Percentiles rank a stretch among this genome's conserved stretches.
These are phyloP conservation scores for Teratosphaeria epicoccoides DNA, from an alignment of 2,329 filamentous ascomycete species.

Conservation along the genomic window DNA sequence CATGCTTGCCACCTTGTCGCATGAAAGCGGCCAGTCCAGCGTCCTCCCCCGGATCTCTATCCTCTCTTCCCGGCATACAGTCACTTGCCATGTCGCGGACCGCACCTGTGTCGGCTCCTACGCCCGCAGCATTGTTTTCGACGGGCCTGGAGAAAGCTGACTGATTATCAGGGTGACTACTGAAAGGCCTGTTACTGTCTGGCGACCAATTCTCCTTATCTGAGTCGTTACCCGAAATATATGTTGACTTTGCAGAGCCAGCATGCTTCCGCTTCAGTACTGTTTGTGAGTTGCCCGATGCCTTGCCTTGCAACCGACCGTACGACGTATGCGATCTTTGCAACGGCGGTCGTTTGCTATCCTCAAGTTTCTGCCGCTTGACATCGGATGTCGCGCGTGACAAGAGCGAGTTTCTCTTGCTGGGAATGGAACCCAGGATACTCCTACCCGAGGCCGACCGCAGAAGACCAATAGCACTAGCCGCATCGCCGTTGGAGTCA, in stretches of 20 bases:
- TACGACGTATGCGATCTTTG: conserved; percentile 22
- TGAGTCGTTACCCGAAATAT: conserved; percentile 57
- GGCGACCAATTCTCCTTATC: conserved; percentile 91
- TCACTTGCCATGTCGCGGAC: neutral
- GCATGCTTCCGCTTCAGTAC: conserved; percentile 20
- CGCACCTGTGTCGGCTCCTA: neutral
- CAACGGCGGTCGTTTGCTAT: conserved; percentile 10
- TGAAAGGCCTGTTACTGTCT: conserved; percentile 26
- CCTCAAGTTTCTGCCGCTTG: conserved; percentile 38
- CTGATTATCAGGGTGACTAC: neutral
- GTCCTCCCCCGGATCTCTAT: conserved; percentile 39
- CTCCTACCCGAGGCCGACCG: conserved; percentile 56
- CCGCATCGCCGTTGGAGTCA: conserved; percentile 67
- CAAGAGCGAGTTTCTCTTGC: conserved; percentile 51
- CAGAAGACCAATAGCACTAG: conserved; percentile 71
- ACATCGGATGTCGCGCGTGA: conserved; percentile 11
- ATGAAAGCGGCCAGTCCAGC: conserved; percentile 66
- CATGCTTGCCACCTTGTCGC: conserved; percentile 36
- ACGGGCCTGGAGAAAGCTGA: neutral
- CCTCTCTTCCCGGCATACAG: conserved; percentile 5
- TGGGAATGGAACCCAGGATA: conserved; percentile 42
- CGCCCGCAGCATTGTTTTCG: conserved; percentile 3
- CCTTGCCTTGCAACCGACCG: conserved; percentile 21
- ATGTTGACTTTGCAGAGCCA: conserved; percentile 26
- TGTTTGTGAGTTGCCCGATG: conserved; percentile 1